phyloP scores from a whole-genome alignment of 1,139 yeast genomes.

The Magnusiomyces ingens region DNA sequence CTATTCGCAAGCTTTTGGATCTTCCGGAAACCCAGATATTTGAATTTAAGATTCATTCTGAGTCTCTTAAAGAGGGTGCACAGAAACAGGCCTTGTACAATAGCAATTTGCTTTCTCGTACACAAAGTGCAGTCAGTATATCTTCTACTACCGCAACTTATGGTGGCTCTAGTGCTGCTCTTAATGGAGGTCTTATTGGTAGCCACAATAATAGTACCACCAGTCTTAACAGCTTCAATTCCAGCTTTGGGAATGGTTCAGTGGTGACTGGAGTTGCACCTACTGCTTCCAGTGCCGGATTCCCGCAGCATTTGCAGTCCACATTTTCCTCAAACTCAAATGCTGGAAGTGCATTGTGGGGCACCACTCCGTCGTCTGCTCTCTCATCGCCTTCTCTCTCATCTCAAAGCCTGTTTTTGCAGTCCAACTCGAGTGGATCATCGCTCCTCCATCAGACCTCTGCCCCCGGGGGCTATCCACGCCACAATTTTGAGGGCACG shows the following conservation, averaged over 20 bases:
- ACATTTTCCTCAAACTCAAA: no score
- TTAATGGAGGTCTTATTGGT: no score
- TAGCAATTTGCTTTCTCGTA: not conserved
- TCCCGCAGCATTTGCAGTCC: no score
- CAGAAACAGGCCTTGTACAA: constrained; percentile 16
- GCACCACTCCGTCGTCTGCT: no score
- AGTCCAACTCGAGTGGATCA: no score
- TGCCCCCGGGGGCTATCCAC: no score
- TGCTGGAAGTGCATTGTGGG: no score
- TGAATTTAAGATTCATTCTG: constrained; percentile 31
- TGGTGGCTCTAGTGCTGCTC: no score
- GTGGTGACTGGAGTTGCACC: not conserved
- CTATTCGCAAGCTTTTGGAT: constrained; percentile 23
- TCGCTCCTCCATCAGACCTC: no score
- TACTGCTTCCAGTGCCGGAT: not conserved
- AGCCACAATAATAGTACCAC: not conserved
- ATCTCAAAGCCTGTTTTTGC: not conserved
- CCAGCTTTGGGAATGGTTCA: not conserved
- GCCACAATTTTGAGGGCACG: no score
- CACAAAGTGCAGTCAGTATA: no score
- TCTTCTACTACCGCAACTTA: no score
- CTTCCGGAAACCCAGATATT: constrained; percentile 22
- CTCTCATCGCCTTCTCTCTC: not conserved
- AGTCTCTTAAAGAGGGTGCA: constrained; percentile 26
- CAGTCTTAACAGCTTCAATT: not conserved